These are phyloP conservation scores for Kazachstania viticola DNA, from an alignment of 805 yeast genomes.

Conservation along the genomic window DNA sequence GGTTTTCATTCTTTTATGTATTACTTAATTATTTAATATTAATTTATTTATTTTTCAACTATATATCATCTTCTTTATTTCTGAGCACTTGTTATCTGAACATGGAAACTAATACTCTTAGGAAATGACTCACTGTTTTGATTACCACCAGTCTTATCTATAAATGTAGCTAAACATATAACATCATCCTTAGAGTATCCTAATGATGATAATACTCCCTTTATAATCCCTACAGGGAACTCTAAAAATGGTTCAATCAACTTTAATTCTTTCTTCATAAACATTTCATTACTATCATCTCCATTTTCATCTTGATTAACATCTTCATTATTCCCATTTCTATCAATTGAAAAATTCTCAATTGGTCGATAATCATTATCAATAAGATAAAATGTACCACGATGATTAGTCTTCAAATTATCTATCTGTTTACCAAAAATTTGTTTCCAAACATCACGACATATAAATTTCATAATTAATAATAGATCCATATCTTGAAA, in stretches of 20 bases:
- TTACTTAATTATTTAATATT: too few species aligned
- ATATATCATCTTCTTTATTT: too few species aligned
- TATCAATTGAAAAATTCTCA: slow-evolving; percentile 16
- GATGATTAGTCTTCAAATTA: slow-evolving; percentile 81
- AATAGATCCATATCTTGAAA: slow-evolving; percentile 48
- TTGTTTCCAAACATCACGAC: slow-evolving; percentile 82
- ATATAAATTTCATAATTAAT: slow-evolving; percentile 82
- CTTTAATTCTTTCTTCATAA: slow-evolving; percentile 12
- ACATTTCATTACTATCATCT: slow-evolving; percentile 7
- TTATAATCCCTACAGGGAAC: slow-evolving; percentile 24
- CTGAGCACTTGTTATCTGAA: slow-evolving; percentile 13
- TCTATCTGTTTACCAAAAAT: slow-evolving; percentile 82
- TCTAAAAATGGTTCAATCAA: slow-evolving; percentile 24
- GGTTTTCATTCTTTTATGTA: too few species aligned
- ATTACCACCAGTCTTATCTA: slow-evolving; percentile 17
- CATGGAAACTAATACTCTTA: slow-evolving; percentile 25
- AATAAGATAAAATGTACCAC: slow-evolving; percentile 34
- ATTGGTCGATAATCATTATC: slow-evolving; percentile 24
- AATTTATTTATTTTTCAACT: too few species aligned
- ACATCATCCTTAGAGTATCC: slow-evolving; percentile 20
- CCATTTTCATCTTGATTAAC: slow-evolving; percentile 4
- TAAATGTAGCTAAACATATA: slow-evolving; percentile 18
- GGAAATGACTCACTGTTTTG: slow-evolving; percentile 8
- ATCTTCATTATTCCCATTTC: too few species aligned
- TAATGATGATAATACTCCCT: slow-evolving; percentile 23